These are phyloP conservation scores for Edaphochlamys debaryana DNA, from an alignment of 139 green algal genomes.

Conservation along the genomic window DNA sequence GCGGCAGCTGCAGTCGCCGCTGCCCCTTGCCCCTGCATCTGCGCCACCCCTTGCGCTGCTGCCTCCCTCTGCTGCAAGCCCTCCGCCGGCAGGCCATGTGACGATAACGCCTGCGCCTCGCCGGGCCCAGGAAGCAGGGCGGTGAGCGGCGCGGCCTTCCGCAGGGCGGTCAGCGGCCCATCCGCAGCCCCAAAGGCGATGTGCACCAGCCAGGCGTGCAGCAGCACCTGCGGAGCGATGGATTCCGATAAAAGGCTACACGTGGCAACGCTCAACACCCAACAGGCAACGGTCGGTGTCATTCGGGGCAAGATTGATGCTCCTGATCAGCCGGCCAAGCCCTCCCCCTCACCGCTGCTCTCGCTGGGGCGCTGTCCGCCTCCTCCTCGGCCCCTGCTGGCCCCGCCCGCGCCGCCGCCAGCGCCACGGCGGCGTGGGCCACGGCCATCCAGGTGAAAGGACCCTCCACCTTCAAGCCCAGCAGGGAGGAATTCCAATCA, in stretches of 20 bases:
- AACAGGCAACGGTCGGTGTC: too few species aligned
- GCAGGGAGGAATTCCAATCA: background rate
- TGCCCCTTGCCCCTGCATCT: too few species aligned
- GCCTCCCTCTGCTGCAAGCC: background rate
- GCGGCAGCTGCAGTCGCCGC: too few species aligned
- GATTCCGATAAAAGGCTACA: too few species aligned
- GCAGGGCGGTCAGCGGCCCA: background rate
- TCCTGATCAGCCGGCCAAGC: too few species aligned
- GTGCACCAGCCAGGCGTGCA: conserved; percentile 22
- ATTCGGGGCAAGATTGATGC: too few species aligned
- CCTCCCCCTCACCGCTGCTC: too few species aligned
- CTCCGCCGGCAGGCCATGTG: background rate
- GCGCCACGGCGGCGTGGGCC: conserved; percentile 5
- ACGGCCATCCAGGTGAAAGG: conserved; percentile 30
- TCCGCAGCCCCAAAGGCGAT: background rate
- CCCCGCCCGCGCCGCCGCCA: background rate
- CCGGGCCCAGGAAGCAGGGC: too few species aligned
- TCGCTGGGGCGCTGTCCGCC: background rate
- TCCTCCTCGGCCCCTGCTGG: too few species aligned
- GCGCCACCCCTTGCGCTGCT: too few species aligned
- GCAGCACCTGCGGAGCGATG: background rate
- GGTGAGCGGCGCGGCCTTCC: conserved; percentile 17
- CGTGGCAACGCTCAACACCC: too few species aligned
- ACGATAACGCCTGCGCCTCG: too few species aligned
- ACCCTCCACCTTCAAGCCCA: conserved; percentile 14